Evolutionary conservation across 2,329 filamentous ascomycete genomes (phyloP).

Genomic region (Curvularia verruculosa): DNA sequence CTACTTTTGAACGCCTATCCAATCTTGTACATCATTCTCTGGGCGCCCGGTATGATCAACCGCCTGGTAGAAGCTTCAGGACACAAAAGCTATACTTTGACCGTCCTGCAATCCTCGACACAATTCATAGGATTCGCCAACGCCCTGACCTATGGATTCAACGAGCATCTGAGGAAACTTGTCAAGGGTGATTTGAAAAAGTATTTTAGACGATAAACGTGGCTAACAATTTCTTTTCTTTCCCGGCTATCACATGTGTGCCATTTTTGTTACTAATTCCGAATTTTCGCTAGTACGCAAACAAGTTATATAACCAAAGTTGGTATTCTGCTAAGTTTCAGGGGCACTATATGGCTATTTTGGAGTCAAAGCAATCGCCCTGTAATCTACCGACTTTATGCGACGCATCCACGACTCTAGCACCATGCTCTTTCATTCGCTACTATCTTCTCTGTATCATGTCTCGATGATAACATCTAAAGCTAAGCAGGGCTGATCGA

Average conservation of each 20-base stretch:
- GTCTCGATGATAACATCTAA: neutral
- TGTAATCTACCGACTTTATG: neutral
- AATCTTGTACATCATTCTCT: constrained; percentile 42
- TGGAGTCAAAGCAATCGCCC: neutral
- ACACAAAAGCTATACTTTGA: constrained; percentile 8
- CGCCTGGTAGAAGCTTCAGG: constrained; percentile 28
- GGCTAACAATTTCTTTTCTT: neutral
- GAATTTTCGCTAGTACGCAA: neutral
- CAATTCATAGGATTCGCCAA: constrained; percentile 33
- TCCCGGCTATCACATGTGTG: neutral
- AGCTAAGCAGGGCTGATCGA: neutral
- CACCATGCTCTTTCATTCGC: neutral
- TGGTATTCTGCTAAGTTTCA: neutral
- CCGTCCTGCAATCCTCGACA: constrained; percentile 25
- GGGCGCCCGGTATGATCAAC: constrained; percentile 42
- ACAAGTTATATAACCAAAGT: neutral
- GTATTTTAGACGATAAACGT: neutral
- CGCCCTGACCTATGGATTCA: constrained; percentile 26
- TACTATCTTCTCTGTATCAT: neutral
- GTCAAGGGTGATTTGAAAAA: neutral
- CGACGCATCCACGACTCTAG: neutral
- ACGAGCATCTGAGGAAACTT: constrained; percentile 19
- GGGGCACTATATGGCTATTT: no score
- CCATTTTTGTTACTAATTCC: neutral
- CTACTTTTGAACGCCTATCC: constrained; percentile 45